phyloP scores from a whole-genome alignment of 306 rosid genomes.

The Lathyrus aphaca region DNA sequence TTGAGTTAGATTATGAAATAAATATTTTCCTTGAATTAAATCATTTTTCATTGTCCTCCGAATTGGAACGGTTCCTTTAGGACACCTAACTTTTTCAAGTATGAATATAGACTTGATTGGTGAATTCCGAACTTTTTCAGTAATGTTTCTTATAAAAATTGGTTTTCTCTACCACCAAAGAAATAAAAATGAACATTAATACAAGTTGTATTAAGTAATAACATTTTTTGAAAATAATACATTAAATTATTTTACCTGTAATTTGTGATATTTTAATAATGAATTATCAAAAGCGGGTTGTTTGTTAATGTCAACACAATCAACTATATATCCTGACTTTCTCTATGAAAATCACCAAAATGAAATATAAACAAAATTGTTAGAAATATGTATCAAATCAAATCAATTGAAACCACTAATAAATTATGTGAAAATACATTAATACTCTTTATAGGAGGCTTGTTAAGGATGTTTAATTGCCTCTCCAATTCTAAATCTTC shows the following conservation, averaged over 20 bases:
- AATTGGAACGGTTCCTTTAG: constrained; percentile 5
- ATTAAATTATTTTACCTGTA: background rate
- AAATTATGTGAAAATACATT: background rate
- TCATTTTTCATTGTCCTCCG: constrained; percentile 12
- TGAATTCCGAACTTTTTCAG: background rate
- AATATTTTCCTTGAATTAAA: background rate
- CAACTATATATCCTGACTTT: constrained; percentile 29
- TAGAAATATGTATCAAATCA: background rate
- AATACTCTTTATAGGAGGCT: constrained; percentile 9
- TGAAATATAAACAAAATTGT: background rate
- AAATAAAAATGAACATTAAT: background rate
- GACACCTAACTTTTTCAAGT: background rate
- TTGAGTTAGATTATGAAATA: background rate
- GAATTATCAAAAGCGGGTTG: constrained; percentile 30
- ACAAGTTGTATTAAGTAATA: too few relatives aligned
- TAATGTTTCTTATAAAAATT: background rate
- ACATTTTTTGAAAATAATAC: background rate
- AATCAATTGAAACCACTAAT: too few relatives aligned
- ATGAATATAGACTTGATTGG: background rate
- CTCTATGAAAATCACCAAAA: background rate
- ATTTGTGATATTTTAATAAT: constrained; percentile 22
- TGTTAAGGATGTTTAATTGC: constrained; percentile 24
- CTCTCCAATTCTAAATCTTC: constrained; percentile 7
- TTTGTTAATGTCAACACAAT: constrained; percentile 36
- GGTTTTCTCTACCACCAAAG: background rate